Base-by-base conservation (phyloP, 352 stramenopile genomes). In the Pythium dissotocum region DNA sequence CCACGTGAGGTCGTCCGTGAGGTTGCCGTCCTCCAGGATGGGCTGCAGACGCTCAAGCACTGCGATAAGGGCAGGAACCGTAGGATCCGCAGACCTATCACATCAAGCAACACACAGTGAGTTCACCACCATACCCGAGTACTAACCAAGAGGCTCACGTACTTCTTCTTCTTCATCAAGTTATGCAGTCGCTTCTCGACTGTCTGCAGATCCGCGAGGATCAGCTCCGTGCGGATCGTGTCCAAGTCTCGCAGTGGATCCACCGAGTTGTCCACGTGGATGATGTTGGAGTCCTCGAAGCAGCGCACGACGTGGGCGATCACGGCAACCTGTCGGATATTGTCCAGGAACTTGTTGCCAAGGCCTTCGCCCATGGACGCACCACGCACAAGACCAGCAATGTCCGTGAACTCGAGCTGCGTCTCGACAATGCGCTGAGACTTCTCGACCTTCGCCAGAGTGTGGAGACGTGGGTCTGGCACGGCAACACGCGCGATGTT, bases 211-310 rank as follows among this genome's bases (percentile, higher is more conserved):
- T 94, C 87, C 2, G 95, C 90, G 63, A 99, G 85, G 32, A 98
- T 91, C 26, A 99, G 80, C 76, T 99, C 98, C 1, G 97, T 87
- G 67, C 98, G 97, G 69, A 99, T 99, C n/a, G 98, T 93, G 24
- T 99, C 94, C 2, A 98, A 83, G 77, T 99, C 98, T n/a, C 97
- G 80, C 30, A 99, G 75, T 7, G 97, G 97, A 78, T 99, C 91
- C 13, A 99, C 91, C 2, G 72, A 91, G 40, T 96, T 95, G 72
- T 99, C 95, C 21, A 99, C 97, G 78, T 98, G 95, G 63, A 99
- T 91, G 59, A 99, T 98, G 82, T 99, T 97, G 21, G 97, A 91
- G 79, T 99, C 92, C 60, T 99, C 94, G 70, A 99, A 99, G 80
- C 97, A 99, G 36, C 98, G 91, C 49, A 99, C 95, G 3, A 99